These are phyloP conservation scores for Fusarium luffae DNA, from an alignment of 2,329 filamentous ascomycete genomes.

Conservation along the genomic window DNA sequence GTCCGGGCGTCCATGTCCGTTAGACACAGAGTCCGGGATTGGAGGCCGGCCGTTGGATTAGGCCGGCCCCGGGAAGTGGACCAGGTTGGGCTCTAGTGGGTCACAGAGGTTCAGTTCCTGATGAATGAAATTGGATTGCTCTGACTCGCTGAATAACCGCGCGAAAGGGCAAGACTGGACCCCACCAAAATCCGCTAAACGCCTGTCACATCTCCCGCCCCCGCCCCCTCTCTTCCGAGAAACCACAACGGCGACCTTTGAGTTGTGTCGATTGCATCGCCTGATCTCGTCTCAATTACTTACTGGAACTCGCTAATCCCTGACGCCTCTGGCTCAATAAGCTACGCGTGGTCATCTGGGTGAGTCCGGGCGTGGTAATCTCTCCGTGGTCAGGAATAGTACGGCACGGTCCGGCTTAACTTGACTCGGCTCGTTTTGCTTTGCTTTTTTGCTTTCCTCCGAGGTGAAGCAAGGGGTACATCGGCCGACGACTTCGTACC, in stretches of 20 bases:
- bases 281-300: neutral
- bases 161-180: neutral
- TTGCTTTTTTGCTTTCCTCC: neutral
- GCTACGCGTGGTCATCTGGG: neutral
- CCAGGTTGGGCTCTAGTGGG: neutral
- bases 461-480: conserved; percentile 16
- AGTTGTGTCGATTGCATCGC: conserved; percentile 33
- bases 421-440: conserved; percentile 2
- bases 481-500: conserved; percentile 1
- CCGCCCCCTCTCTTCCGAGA: conserved; percentile 37
- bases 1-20: neutral
- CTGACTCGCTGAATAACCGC: conserved; percentile 30
- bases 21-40: neutral
- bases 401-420: conserved; percentile 23
- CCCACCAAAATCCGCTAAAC: conserved; percentile 15
- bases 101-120: neutral
- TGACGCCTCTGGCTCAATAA: conserved; percentile 10
- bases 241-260: conserved; percentile 22
- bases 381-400: neutral
- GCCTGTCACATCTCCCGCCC: conserved; percentile 28
- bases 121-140: conserved; percentile 18
- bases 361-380: neutral
- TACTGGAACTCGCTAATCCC: neutral
- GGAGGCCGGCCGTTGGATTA: conserved; percentile 13
- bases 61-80: conserved; percentile 10